Conservation (phyloP, 2,329 filamentous ascomycete genomes). For the Pseudopithomyces chartarum region DNA sequence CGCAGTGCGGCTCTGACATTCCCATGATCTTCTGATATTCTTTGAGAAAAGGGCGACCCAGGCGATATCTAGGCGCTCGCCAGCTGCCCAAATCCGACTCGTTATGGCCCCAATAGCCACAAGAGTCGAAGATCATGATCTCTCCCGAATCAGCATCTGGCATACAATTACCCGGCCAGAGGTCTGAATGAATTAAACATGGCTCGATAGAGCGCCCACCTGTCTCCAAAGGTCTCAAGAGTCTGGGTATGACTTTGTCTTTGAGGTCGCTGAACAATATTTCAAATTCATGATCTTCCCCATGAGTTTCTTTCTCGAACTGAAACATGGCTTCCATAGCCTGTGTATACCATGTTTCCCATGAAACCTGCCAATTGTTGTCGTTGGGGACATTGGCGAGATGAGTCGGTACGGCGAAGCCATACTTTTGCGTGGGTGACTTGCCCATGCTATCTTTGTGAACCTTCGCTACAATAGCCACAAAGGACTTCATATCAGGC, state of each 20-base stretch:
- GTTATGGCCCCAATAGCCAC: constrained; percentile 14
- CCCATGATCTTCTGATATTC: constrained; percentile 10
- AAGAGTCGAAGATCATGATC: constrained; percentile 14
- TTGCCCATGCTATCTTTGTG: constrained; percentile 15
- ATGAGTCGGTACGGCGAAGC: constrained; percentile 15
- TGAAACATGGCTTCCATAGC: constrained; percentile 12
- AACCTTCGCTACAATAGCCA: constrained; percentile 12
- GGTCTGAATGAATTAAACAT: constrained; percentile 34
- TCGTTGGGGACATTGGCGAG: constrained; percentile 15
- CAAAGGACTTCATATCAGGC: constrained; percentile 5
- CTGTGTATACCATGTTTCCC: constrained; percentile 15
- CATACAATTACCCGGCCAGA: constrained; percentile 38
- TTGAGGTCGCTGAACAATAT: constrained; percentile 7
- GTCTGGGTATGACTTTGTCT: constrained; percentile 40
- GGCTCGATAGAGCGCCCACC: constrained; percentile 33
- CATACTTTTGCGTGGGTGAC: constrained; percentile 10
- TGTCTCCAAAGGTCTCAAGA: constrained; percentile 39
- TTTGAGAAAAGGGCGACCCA: constrained; percentile 8
- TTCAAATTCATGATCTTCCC: constrained; percentile 10
- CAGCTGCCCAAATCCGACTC: constrained; percentile 14
- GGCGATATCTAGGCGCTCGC: constrained; percentile 10
- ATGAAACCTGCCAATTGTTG: constrained; percentile 11
- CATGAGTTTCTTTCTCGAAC: constrained; percentile 11
- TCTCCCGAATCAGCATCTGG: neutral
- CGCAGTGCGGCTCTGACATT: constrained; percentile 8